Evolutionary conservation across 1,284 basidiomycete genomes (phyloP).

Genomic region (Leucoagaricus sp.): DNA sequence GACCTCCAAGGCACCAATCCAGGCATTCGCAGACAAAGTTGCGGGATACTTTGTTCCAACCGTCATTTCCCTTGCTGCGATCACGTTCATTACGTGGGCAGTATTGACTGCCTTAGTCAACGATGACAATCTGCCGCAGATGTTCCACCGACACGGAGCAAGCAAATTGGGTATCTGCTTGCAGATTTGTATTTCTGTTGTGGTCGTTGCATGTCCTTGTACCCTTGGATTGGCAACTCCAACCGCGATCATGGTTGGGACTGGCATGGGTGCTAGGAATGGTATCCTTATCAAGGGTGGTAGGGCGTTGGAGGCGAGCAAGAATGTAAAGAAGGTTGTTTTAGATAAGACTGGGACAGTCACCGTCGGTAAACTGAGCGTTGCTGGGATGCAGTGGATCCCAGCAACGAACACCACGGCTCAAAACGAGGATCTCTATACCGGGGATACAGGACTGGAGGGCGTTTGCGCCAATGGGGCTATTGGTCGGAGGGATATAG

Average conservation of each 20-base stretch:
- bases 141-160: conserved; percentile 85
- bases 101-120: conserved; percentile 67
- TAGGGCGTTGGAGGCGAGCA: conserved; percentile 90
- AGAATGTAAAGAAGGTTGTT: conserved; percentile 78
- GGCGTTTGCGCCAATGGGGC: conserved; percentile 60
- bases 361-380: conserved; percentile 75
- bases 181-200: conserved; percentile 96
- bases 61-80: conserved; percentile 79
- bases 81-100: conserved; percentile 91
- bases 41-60: conserved; percentile 96
- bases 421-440: conserved; percentile 43
- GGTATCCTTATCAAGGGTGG: conserved; percentile 99
- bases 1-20: conserved; percentile 97
- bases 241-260: conserved; percentile 99
- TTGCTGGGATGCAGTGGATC: conserved; percentile 80
- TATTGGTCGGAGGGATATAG: conserved; percentile 62
- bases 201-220: conserved; percentile 98
- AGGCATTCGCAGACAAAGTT: conserved; percentile 93
- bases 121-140: conserved; percentile 68
- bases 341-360: conserved; percentile 99
- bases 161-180: conserved; percentile 92
- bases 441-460: conserved; percentile 44
- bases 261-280: conserved; percentile 95
- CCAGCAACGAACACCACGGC: conserved; percentile 30
- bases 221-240: conserved; percentile 96